phyloP scores from a whole-genome alignment of 768 basidiomycete species.

The Leccinum obscurum region DNA sequence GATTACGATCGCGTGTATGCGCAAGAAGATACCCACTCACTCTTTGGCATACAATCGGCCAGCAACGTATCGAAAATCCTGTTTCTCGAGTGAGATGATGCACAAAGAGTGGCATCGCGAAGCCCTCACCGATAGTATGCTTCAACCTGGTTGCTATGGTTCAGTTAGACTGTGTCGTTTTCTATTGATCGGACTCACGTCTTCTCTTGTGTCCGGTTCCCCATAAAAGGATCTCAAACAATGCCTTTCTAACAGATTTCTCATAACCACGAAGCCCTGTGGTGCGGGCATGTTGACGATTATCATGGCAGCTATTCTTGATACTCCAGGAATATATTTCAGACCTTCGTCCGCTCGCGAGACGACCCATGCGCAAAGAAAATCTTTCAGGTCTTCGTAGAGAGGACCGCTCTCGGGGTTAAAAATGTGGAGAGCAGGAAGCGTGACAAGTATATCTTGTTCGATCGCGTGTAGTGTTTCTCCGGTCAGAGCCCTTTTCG shows the following conservation, averaged over 20 bases:
- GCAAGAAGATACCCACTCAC: conserved; percentile 42
- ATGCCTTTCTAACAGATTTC: conserved; percentile 83
- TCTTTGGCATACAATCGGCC: conserved; percentile 92
- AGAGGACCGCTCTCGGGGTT: conserved; percentile 74
- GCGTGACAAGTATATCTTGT: conserved; percentile 68
- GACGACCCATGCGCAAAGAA: conserved; percentile 87
- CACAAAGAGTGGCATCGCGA: not conserved
- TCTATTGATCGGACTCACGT: conserved; percentile 53
- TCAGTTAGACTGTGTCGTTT: conserved; percentile 30
- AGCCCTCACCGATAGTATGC: conserved; percentile 78
- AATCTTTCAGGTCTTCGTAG: conserved; percentile 77
- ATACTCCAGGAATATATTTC: conserved; percentile 66
- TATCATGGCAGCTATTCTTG: conserved; percentile 84
- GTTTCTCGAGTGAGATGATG: conserved; percentile 15
- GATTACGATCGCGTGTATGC: not conserved
- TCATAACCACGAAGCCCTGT: conserved; percentile 78
- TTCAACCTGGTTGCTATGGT: conserved; percentile 59
- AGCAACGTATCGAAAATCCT: conserved; percentile 92
- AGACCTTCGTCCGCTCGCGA: conserved; percentile 81
- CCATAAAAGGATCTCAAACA: conserved; percentile 86
- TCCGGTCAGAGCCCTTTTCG: conserved; percentile 62
- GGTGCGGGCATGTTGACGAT: conserved; percentile 76
- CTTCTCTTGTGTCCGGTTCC: conserved; percentile 65
- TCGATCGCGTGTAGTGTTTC: conserved; percentile 66
- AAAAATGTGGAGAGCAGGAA: conserved; percentile 82